Conservation (phyloP, 129 eudicot genomes). For the Flaveria robusta region DNA sequence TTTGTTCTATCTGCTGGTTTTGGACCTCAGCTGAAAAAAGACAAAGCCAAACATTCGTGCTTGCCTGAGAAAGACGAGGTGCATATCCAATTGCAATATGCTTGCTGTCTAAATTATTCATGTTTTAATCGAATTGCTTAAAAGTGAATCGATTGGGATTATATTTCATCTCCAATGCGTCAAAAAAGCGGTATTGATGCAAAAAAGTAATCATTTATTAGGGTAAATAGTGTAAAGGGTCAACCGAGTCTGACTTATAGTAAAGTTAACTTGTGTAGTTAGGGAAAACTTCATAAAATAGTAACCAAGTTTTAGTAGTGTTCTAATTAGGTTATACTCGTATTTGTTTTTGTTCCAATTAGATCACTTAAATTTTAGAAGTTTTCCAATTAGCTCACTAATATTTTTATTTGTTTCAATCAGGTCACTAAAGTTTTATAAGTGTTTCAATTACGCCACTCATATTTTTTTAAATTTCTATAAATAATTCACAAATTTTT, state of each 20-base stretch:
- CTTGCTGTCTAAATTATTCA: neutral
- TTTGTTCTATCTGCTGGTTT: constrained; percentile 89
- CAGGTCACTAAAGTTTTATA: too few species aligned
- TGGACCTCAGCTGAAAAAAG: constrained; percentile 81
- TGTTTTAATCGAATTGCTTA: neutral
- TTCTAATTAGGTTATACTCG: too few species aligned
- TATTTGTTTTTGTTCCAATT: too few species aligned
- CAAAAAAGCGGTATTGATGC: neutral
- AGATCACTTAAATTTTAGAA: too few species aligned
- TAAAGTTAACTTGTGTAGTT: constrained; percentile 16
- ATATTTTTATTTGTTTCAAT: too few species aligned
- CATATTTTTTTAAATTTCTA: too few species aligned
- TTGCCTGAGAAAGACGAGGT: constrained; percentile 75
- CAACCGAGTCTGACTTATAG: neutral
- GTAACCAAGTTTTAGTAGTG: too few species aligned
- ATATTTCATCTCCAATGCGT: neutral
- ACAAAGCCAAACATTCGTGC: constrained; percentile 44
- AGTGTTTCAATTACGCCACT: too few species aligned
- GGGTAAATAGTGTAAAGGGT: neutral
- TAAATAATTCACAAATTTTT: too few species aligned
- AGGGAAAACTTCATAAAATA: too few species aligned
- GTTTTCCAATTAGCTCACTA: too few species aligned
- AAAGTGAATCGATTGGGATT: neutral
- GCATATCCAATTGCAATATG: neutral
- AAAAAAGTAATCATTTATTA: too few species aligned